Percentiles rank a stretch among this genome's conserved stretches.
Evolutionary conservation across 768 basidiomycete genomes (phyloP).

Genomic region (Hemileccinum impolitum): DNA sequence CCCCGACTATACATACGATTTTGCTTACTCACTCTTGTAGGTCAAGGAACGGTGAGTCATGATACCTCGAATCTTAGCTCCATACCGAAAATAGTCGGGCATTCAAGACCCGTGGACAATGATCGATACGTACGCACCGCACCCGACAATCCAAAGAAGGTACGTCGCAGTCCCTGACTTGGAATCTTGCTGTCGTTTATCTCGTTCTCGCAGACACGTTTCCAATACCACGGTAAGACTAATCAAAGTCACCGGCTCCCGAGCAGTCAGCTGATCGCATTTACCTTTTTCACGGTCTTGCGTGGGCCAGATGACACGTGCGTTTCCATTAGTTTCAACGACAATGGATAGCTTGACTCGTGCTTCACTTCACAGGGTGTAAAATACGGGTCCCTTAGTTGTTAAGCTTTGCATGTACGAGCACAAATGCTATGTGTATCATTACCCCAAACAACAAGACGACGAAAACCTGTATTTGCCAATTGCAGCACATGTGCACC

Average conservation of each 20-base stretch:
- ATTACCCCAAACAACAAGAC: slow-evolving; percentile 9
- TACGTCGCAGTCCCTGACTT: slow-evolving; percentile 28
- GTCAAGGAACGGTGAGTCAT: slow-evolving; percentile 60
- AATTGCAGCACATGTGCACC: neutral
- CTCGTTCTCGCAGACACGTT: slow-evolving; percentile 54
- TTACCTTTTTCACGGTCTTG: slow-evolving; percentile 1
- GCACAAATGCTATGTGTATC: slow-evolving; percentile 20
- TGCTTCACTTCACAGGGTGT: slow-evolving; percentile 33
- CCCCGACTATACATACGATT: neutral
- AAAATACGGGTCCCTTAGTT: slow-evolving; percentile 13
- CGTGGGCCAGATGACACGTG: slow-evolving; percentile 54
- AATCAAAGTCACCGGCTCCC: neutral
- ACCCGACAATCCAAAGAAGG: slow-evolving; percentile 87
- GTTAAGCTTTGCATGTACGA: slow-evolving; percentile 19
- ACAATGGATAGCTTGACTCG: neutral
- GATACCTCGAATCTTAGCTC: neutral
- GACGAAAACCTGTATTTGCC: too few species aligned
- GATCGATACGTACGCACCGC: slow-evolving; percentile 77
- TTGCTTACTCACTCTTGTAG: slow-evolving; percentile 27
- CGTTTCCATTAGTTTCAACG: slow-evolving; percentile 26
- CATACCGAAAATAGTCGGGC: slow-evolving; percentile 4
- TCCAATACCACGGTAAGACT: slow-evolving; percentile 73
- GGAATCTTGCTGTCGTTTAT: slow-evolving; percentile 6
- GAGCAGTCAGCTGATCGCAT: slow-evolving; percentile 13
- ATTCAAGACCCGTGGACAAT: slow-evolving; percentile 70